Conservation (phyloP, 371 early-diverging fungal species). For the Circinella minor region DNA sequence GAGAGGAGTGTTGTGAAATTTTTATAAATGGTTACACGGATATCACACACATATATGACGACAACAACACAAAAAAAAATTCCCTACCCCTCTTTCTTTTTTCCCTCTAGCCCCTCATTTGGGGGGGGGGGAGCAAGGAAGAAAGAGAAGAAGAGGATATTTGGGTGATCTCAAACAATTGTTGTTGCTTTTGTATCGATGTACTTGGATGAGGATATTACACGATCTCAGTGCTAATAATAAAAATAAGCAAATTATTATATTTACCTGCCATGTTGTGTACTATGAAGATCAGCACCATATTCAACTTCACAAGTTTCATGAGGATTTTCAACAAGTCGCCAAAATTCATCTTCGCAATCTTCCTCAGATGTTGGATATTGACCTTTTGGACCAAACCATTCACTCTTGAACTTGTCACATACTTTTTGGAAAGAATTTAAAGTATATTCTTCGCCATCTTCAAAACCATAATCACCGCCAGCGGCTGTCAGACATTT, state of each 20-base stretch:
- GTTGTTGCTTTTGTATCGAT: background rate
- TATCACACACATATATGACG: too few relatives aligned
- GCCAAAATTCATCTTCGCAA: slow-evolving; percentile 95
- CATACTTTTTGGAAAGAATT: slow-evolving; percentile 79
- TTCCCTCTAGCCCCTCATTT: background rate
- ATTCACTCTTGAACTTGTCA: slow-evolving; percentile 80
- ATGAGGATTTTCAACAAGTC: slow-evolving; percentile 83
- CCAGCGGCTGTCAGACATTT: slow-evolving; percentile 79
- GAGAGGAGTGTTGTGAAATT: background rate
- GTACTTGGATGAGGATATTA: too few relatives aligned
- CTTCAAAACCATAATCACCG: slow-evolving; percentile 93
- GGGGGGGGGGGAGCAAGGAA: background rate
- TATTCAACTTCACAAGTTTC: slow-evolving; percentile 94
- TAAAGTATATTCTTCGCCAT: slow-evolving; percentile 81
- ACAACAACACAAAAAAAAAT: too few relatives aligned
- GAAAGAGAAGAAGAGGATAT: background rate
- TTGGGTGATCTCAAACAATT: too few relatives aligned
- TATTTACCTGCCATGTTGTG: slow-evolving; percentile 83
- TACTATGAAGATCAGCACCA: slow-evolving; percentile 93
- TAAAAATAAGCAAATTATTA: background rate
- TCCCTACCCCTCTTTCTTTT: background rate
- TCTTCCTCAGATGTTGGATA: slow-evolving; percentile 74
- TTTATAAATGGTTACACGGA: slow-evolving; percentile 1
- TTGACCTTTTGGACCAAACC: slow-evolving; percentile 55
- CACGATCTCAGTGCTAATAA: too few relatives aligned